phyloP scores from a whole-genome alignment of 73 alveolate species.

The Paramecium pentaurelia region DNA sequence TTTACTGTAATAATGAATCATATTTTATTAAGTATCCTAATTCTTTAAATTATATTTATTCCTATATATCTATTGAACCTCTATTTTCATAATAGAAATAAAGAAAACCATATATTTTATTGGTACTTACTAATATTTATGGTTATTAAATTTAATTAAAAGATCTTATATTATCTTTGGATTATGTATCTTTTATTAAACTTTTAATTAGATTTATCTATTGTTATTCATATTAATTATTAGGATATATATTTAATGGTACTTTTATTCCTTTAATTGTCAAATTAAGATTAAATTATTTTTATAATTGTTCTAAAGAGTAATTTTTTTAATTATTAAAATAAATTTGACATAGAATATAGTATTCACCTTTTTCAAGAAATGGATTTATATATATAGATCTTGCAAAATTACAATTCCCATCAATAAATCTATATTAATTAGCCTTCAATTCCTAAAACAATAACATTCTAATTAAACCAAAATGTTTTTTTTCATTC shows the following conservation, averaged over 20 bases:
- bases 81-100: background rate
- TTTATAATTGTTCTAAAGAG: background rate
- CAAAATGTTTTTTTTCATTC: background rate
- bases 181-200: background rate
- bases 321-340: background rate
- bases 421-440: background rate
- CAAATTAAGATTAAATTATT: background rate
- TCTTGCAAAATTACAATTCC: background rate
- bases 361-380: background rate
- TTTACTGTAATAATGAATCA: background rate
- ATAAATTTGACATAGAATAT: background rate
- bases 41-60: background rate
- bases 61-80: background rate
- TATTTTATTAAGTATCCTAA: background rate
- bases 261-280: background rate
- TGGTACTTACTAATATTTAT: background rate
- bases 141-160: background rate
- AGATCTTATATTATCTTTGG: background rate
- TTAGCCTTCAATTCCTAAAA: background rate
- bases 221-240: background rate
- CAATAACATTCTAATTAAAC: background rate
- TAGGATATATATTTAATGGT: background rate
- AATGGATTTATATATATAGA: background rate
- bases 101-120: background rate
- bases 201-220: background rate